Conservation (phyloP, 306 rosid species). For the Argentina anserina region DNA sequence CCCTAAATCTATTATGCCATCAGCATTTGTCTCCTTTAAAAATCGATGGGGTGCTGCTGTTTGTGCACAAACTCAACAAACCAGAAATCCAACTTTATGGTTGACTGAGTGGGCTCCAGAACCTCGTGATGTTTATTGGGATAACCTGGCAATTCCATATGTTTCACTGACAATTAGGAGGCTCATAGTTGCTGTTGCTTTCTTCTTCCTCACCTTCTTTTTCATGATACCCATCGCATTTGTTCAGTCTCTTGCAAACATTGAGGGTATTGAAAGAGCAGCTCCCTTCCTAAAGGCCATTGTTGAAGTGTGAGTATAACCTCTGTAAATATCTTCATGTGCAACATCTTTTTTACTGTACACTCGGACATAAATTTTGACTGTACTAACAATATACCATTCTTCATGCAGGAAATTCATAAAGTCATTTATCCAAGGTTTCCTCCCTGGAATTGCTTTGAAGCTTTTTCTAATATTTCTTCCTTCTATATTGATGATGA, state of each 20-base stretch:
- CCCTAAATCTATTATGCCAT: slow-evolving; percentile 70
- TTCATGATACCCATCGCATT: slow-evolving; percentile 97
- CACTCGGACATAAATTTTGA: not conserved
- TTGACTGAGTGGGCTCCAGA: slow-evolving; percentile 99
- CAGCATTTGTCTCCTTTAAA: slow-evolving; percentile 89
- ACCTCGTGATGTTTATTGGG: slow-evolving; percentile 92
- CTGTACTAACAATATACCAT: slow-evolving; percentile 3
- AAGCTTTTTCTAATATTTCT: slow-evolving; percentile 86
- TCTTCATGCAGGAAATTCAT: slow-evolving; percentile 54
- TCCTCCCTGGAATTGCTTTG: slow-evolving; percentile 95
- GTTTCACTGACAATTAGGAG: slow-evolving; percentile 85
- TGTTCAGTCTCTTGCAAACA: slow-evolving; percentile 92
- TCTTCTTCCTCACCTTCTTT: slow-evolving; percentile 96
- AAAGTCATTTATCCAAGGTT: slow-evolving; percentile 85
- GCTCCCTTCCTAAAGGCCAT: slow-evolving; percentile 66
- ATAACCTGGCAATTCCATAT: slow-evolving; percentile 89
- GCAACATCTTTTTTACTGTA: not conserved
- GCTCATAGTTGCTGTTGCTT: slow-evolving; percentile 77
- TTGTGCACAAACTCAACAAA: slow-evolving; percentile 91
- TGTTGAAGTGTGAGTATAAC: slow-evolving; percentile 63
- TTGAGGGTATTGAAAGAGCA: slow-evolving; percentile 84
- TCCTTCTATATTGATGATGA: slow-evolving; percentile 78
- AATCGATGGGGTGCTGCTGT: slow-evolving; percentile 97
- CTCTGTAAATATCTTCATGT: not conserved
- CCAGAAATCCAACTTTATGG: slow-evolving; percentile 89